Evolutionary conservation across 768 basidiomycete genomes (phyloP), one percentile per base, ranked within the genome.

Genomic region (Tylopilus sp.): DNA sequence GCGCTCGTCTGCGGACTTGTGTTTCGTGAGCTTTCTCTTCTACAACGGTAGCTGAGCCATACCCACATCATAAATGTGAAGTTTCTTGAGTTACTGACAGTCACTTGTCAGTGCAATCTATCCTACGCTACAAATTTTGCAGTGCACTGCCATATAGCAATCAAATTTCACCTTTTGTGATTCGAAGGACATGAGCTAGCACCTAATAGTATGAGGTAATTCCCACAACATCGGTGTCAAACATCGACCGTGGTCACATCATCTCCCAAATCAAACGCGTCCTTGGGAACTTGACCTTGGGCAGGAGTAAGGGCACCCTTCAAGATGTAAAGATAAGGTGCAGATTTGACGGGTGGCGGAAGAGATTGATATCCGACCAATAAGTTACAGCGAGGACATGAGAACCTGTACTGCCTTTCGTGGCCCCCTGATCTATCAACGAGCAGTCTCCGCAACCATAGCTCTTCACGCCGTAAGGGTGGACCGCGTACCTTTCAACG

Each of bases 11-110:
- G n/a, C 48, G 54, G 68, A 62, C 69, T 70, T 68, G 64, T 69
- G 72, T 67, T 76, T 77, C 50, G 64, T 83, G 84, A 83, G 66
- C 19, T 76, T 69, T 72, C 6, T 61, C n/a, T 76, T 81, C 84
- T 88, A 89, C 87, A 88, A 89, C 86, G 87, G 86, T 89, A 89
- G 78, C 86, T 89, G 86, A 89, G 71, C 76, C 69, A 62, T 58
- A 58, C 37, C 52, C 50, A 54, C 45, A 45, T 26, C 58, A 55
- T 30, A 37, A 42, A 44, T 40, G 42, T 26, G 6, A 11, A 19
- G 9, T 30, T n/a, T 22, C 21, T 55, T 26, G 0, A 10, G 25
- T 46, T 17, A 25, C 64, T 67, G 16, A 68, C 37, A 7, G 30
- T 6, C 24, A 22, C 21, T 34, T 10, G 30, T 16, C 30, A 54